Conservation (phyloP, 2,329 filamentous ascomycete species). For the Neodidymelliopsis sp. region DNA sequence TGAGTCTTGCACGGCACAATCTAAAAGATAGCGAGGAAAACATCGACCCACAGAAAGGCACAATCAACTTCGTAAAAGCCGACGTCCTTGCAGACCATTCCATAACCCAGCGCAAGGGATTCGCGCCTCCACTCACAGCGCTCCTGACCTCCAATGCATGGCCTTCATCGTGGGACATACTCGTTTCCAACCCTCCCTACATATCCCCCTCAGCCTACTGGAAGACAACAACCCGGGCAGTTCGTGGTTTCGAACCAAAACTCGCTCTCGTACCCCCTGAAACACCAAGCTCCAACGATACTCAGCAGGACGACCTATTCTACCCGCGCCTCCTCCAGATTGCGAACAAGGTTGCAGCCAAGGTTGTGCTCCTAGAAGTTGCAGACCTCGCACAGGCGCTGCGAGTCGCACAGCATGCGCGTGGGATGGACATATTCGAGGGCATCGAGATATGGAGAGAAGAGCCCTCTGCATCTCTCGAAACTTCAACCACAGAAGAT, state of each 20-base stretch:
- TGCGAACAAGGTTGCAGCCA: constrained; percentile 59
- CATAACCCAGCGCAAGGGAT: constrained; percentile 35
- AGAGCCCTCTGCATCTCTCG: constrained; percentile 43
- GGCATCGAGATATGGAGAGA: constrained; percentile 76
- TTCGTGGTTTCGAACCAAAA: constrained; percentile 81
- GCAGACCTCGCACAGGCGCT: constrained; percentile 72
- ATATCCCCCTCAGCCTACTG: constrained; percentile 72
- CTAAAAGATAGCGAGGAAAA: constrained; percentile 50
- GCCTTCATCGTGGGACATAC: constrained; percentile 60
- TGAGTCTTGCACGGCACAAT: constrained; percentile 73
- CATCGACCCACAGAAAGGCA: constrained; percentile 14
- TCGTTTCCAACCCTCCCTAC: constrained; percentile 92
- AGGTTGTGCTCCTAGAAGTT: constrained; percentile 72
- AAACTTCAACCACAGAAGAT: constrained; percentile 1
- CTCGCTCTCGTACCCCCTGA: constrained; percentile 71
- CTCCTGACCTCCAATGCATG: constrained; percentile 21
- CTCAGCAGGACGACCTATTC: constrained; percentile 63
- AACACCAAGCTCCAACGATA: constrained; percentile 23
- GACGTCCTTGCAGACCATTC: constrained; percentile 60
- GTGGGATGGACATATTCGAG: constrained; percentile 37
- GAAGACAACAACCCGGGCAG: constrained; percentile 72
- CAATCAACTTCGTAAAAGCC: constrained; percentile 57
- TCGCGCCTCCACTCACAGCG: constrained; percentile 22
- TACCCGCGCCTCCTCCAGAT: constrained; percentile 71
- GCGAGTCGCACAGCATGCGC: constrained; percentile 64